Evolutionary conservation across 2,329 filamentous ascomycete species (phyloP), one percentile per base, ranked within the genome.

Genomic region (Botryotinia narcissicola): DNA sequence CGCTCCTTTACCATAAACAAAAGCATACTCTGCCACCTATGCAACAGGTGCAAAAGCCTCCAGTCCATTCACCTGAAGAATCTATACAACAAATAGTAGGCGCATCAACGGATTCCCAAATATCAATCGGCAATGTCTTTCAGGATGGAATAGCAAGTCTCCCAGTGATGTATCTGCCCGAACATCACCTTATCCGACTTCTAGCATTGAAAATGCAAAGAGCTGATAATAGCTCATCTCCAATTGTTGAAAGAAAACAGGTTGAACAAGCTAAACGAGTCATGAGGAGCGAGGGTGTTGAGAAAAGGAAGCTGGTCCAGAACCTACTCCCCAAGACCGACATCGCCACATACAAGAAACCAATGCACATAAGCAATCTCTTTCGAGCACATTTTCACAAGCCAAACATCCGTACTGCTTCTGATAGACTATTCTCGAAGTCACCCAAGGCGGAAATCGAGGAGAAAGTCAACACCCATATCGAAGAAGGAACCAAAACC

Each of bases 281-380:
- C 8, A 10, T 22, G 25, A 35, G 0, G 7, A 40, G 12, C 1
- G 60, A 3, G 14, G 7, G n/a, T 8, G 14, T 40, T 25, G 60
- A 5, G 8, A 18, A 29, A 18, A 29, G 12, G 4, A 22, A 14
- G 12, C 3, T 0, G 3, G 5, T 8, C 1, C 16, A 7, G 40
- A n/a, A 29, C 8, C 16, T 16, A 40, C 25, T 22, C 10, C 20
- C 4, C 5, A 54, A 35, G 8, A 37, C 25, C 16, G 1, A 54
- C 8, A 7, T 12, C 16, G 4, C 22, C 22, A 2, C 16, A 68
- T 25, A 8, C 8, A 42, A 29, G 18, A 57, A 0, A 42, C 29
- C 35, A n/a, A 14, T 32, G 3, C 6, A 16, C 4, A 40, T 29
- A 1, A 16, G n/a, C 16, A 54, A 54, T 1, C n/a, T 57, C 7